Evolutionary conservation across 2,329 filamentous ascomycete genomes (phyloP).

Genomic region (Rhytidhysteron rufulum): DNA sequence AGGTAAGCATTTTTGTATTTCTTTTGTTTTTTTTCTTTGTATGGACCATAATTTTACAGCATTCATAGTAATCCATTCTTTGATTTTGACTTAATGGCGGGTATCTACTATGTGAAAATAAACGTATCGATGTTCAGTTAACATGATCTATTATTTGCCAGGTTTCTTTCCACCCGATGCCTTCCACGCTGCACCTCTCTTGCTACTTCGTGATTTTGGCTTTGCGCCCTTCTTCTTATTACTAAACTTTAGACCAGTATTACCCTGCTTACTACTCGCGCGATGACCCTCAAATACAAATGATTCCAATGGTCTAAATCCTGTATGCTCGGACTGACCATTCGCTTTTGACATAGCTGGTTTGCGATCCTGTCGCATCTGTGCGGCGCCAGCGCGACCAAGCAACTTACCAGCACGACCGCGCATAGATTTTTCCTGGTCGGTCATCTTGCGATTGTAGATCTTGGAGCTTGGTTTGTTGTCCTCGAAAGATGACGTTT

Average conservation of each 20-base stretch:
- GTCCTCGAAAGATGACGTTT: constrained; percentile 27
- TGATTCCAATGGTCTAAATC: constrained; percentile 59
- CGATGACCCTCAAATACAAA: constrained; percentile 80
- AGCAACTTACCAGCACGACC: constrained; percentile 73
- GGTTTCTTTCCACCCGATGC: constrained; percentile 31
- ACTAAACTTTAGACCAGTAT: constrained; percentile 57
- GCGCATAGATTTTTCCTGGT: constrained; percentile 65
- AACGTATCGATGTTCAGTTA: too few species aligned
- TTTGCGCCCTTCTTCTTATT: constrained; percentile 41
- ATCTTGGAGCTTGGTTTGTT: constrained; percentile 37
- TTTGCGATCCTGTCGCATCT: constrained; percentile 21
- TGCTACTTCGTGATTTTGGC: constrained; percentile 41
- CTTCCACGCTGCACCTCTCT: constrained; percentile 45
- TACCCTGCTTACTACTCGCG: constrained; percentile 64
- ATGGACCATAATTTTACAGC: too few species aligned
- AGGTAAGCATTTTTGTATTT: too few species aligned
- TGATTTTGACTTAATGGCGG: too few species aligned
- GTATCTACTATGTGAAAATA: too few species aligned
- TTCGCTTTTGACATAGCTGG: constrained; percentile 3
- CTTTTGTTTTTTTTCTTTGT: too few species aligned
- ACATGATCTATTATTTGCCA: neutral
- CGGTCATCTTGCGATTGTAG: constrained; percentile 68
- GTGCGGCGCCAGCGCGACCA: constrained; percentile 61
- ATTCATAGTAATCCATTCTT: too few species aligned
- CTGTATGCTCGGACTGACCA: constrained; percentile 5